These are phyloP conservation scores for Malus sieversii DNA, from an alignment of 306 rosid genomes.

Conservation along the genomic window DNA sequence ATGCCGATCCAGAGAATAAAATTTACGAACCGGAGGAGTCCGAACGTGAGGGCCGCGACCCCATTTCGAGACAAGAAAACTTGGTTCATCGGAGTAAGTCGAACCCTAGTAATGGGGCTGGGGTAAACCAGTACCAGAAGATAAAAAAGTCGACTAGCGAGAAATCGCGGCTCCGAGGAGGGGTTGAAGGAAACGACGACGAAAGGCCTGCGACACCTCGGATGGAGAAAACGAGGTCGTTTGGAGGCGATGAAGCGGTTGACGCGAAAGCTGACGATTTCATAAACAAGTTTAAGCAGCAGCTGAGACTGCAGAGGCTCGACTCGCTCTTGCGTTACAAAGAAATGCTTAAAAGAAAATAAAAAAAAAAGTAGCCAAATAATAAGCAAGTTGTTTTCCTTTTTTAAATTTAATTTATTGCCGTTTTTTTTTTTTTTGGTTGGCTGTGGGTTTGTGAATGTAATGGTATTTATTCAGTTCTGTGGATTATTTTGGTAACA, in stretches of 20 bases:
- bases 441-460: not conserved
- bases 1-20: slow-evolving; percentile 12
- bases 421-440: not conserved
- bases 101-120: not conserved
- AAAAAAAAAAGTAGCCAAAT: not conserved
- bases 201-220: slow-evolving; percentile 28
- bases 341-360: slow-evolving; percentile 18
- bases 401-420: not conserved
- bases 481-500: not conserved
- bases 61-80: not conserved
- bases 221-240: slow-evolving; percentile 18
- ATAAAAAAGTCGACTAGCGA: slow-evolving; percentile 32
- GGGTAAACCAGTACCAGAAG: slow-evolving; percentile 18
- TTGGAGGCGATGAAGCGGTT: slow-evolving; percentile 42
- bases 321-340: slow-evolving; percentile 52
- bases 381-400: not conserved
- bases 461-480: not conserved
- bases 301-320: slow-evolving; percentile 64
- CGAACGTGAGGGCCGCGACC: not conserved
- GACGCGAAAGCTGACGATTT: slow-evolving; percentile 81
- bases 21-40: not conserved
- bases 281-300: slow-evolving; percentile 69
- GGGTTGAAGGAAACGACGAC: not conserved
- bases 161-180: not conserved
- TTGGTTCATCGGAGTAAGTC: slow-evolving; percentile 34